These are phyloP conservation scores for Aphanomyces cochlioides DNA, from an alignment of 352 stramenopile species.

Conservation along the genomic window DNA sequence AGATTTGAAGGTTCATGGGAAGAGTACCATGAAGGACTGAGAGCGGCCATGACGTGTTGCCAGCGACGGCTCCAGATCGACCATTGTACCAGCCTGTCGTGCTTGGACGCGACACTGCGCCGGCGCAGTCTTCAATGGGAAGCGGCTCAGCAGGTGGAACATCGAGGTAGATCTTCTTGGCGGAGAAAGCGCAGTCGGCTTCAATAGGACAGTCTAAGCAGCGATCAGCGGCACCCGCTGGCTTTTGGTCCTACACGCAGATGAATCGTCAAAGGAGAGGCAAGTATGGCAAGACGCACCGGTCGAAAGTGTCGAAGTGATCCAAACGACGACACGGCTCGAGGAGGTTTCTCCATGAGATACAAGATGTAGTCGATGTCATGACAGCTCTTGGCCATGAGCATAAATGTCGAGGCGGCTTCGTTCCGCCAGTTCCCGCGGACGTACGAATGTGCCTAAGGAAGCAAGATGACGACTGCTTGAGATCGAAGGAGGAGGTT, in stretches of 20 bases:
- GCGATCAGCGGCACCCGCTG: constrained; percentile 13
- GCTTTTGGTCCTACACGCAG: constrained; percentile 13
- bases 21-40: constrained; percentile 17
- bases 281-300: neutral
- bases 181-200: constrained; percentile 19
- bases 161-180: constrained; percentile 34
- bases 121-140: constrained; percentile 7
- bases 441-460: constrained; percentile 29
- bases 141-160: neutral
- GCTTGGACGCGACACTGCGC: neutral
- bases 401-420: constrained; percentile 30
- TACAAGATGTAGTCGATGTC: constrained; percentile 31
- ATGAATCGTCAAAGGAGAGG: neutral
- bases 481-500: neutral
- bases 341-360: constrained; percentile 26
- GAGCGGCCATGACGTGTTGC: constrained; percentile 28
- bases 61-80: neutral
- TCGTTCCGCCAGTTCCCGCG: constrained; percentile 27
- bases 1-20: no score
- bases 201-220: constrained; percentile 32
- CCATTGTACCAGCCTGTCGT: constrained; percentile 15
- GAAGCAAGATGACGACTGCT: neutral
- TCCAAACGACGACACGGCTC: constrained; percentile 27
- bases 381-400: constrained; percentile 36
- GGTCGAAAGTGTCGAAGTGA: constrained; percentile 27